Evolutionary conservation across 1,284 basidiomycete species (phyloP), one percentile per base, ranked within the genome.

Genomic region (Sporisorium sorghi): DNA sequence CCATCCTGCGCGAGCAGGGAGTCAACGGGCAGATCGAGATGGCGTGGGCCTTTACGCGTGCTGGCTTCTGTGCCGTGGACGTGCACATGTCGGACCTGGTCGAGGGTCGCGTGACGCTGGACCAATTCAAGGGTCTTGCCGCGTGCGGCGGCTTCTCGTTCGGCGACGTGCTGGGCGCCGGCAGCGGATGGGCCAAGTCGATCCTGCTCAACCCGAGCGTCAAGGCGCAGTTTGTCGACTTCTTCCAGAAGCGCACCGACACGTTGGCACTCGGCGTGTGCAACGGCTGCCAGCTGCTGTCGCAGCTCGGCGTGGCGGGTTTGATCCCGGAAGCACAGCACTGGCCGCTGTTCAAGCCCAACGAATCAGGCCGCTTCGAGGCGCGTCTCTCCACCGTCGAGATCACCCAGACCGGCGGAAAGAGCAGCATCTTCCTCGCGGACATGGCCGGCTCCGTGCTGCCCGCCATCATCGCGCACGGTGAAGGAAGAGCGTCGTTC

Each of bases 121-220:
- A 85, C 7, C 85, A 86, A 49, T 98, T 98, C 88, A 88, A 89
- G 37, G 97, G 97, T 60, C 85, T 99, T 57, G 96, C 93, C 2
- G 96, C 96, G 0, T 98, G 95, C 81, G 96, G 96, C 63, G 96
- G 96, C 7, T 99, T 99, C 88, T 97, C 95, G 12, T 99, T 97
- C 83, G 97, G 96, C 56, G 96, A 99, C 85, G 96, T 99, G 14
- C 89, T 99, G 11, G 96, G 97, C 37, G 96, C 97, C 6, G 97
- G 96, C 15, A 94, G 92, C 82, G 97, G 97, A 35, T 99, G 97
- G 97, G 95, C 96, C 7, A 91, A 95, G 84, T 94, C 94, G 17
- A 91, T 94, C 28, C 88, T 97, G 30, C 89, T 97, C 50, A 91
- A 97, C 85, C 86, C 88, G 30, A 87, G 85, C 2, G 92, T 93